Base-by-base conservation (phyloP, 2,329 filamentous ascomycete species). In the Berkeleyomyces basicola region DNA sequence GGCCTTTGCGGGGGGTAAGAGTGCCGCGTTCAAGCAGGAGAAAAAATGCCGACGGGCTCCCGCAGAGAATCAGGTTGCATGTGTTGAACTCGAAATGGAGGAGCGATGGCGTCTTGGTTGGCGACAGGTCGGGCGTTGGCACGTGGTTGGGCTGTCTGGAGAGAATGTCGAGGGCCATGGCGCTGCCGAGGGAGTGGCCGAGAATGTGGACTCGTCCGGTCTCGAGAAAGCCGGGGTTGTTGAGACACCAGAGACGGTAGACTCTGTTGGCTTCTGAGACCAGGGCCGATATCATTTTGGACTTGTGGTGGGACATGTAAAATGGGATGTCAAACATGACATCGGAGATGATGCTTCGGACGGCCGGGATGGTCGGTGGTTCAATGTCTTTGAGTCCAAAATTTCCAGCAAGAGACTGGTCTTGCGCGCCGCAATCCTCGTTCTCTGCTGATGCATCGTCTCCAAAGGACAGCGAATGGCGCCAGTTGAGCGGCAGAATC, bases 251-350 rank as follows among this genome's bases (percentile, higher is more conserved):
- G 1, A 97, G 79, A 16, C 88, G 83, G 71, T 96, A 97, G n/a
- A 99, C 88, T 4, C 92, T 83, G 70, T 99, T 99, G 6, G 93
- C 92, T 74, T 99, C 93, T 64, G 81, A 81, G 47, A 95, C 85
- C 58, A 96, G 84, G 0, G 93, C 91, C 51, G 85, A 81, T 59
- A 96, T 87, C 91, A 99, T 97, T 72, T 90, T 96, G 3, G 86
- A 82, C 69, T 97, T 96, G 74, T 97, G 92, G 64, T 95, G 88
- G 0, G 92, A 97, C 74, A 99, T 85, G 74, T 97, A 99, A 71
- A 96, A 97, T 0, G 93, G 93, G 59, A 99, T 92, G 71, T 99
- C 93, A 59, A 97, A 86, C 90, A 99, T 96, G 68, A 99, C 90
- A 71, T 99, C 93, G 49, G 88, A 95, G 65, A 99, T 95, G 70